Percentiles rank a stretch among this genome's conserved stretches.
Evolutionary conservation across 805 yeast genomes (phyloP).

Genomic region (Wickerhamomyces mucosus): DNA sequence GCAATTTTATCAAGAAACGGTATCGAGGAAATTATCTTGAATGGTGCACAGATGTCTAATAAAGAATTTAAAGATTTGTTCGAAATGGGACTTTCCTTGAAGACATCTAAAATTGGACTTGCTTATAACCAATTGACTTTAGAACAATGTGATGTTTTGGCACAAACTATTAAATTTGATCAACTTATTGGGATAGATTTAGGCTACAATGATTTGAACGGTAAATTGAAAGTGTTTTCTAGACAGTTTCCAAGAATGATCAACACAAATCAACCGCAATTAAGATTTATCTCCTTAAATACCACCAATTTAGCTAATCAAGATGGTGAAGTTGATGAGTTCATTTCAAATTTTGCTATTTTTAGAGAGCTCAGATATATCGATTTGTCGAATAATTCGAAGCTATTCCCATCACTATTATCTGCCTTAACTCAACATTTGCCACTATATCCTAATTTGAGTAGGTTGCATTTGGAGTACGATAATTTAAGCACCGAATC

Average conservation of each 20-base stretch:
- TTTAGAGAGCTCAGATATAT: conserved; percentile 56
- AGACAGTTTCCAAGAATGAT: conserved; percentile 13
- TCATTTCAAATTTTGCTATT: conserved; percentile 41
- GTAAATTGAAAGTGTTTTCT: conserved; percentile 21
- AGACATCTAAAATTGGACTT: conserved; percentile 60
- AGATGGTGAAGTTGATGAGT: conserved; percentile 21
- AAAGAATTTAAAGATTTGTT: conserved; percentile 53
- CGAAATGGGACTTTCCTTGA: conserved; percentile 46
- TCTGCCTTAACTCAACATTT: conserved; percentile 45
- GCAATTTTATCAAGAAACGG: conserved; percentile 70
- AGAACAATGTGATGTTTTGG: conserved; percentile 49
- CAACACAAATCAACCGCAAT: conserved; percentile 16
- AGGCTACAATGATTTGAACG: conserved; percentile 66
- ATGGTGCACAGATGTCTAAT: conserved; percentile 64
- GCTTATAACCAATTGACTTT: conserved; percentile 64
- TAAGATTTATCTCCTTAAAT: conserved; percentile 51
- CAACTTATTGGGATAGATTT: conserved; percentile 64
- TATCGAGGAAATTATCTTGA: conserved; percentile 67
- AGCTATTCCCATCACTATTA: conserved; percentile 52
- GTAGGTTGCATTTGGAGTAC: conserved; percentile 63
- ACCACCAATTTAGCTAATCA: conserved; percentile 45
- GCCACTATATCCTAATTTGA: conserved; percentile 58
- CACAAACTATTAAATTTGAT: conserved; percentile 43
- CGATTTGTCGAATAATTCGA: conserved; percentile 71
- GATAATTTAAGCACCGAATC: conserved; percentile 48